Base-by-base conservation (phyloP, 2,329 filamentous ascomycete genomes). In the Alternaria gansuensis region DNA sequence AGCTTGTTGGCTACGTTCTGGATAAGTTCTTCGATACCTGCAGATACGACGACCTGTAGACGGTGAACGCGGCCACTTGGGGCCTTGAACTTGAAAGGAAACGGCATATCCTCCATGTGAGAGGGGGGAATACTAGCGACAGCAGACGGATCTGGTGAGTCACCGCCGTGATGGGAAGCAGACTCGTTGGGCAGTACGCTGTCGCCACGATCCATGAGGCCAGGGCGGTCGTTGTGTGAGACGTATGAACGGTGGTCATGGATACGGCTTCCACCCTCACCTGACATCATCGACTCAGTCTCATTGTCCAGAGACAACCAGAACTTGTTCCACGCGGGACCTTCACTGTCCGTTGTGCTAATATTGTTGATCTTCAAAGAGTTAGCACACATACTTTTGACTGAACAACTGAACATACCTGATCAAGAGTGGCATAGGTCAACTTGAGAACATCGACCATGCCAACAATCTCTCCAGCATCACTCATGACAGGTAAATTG, bases 371-470 rank as follows among this genome's bases (percentile, higher is more conserved):
- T 88, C 84, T 89, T 40, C 0, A 50, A 14, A 29, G 29, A 43
- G 51, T 69, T 48, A 70, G 62, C 39, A 34, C 29, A 23, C 37
- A 17, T 41, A 10, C 23, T 17, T 54, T 31, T 34, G n/a, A 5
- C n/a, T 5, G n/a, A 26, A 39, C 29, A 39, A 14, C 23, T 13
- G n/a, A 23, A 46, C 78, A 52, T 80, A 96, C 93, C 82, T 97
- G 94, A 80, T 99, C 95, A 52, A 99, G 85, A 5, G 95, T 99
- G 49, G 95, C 95, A 79, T 99, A 99, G 23, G 95, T 99, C 73
- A 99, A 85, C 82, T 98, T 98, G 63, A 99, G 87, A 59, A 99
- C 95, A 79, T 99, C 95, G 26, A 99, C 95, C 95, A 99, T 99
- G 72, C 95, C 95, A 58, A 99, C 95, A 74, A 99, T 99, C 79